These are phyloP conservation scores for Uronychia binucleata DNA, from an alignment of 73 alveolate genomes.

Conservation along the genomic window DNA sequence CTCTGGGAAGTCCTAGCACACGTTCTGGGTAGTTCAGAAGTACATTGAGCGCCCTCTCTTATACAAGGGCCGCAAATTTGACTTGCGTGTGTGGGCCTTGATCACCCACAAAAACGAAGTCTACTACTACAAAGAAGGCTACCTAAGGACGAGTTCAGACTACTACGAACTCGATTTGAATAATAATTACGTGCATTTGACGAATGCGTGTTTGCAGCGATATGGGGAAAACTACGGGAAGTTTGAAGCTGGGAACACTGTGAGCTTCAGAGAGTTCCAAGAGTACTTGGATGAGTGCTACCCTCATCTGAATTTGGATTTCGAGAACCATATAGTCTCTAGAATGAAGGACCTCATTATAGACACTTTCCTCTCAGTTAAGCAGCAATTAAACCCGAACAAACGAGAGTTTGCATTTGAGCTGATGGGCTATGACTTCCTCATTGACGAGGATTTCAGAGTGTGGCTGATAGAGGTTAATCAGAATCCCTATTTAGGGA, in stretches of 20 bases:
- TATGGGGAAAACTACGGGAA: constrained; percentile 66
- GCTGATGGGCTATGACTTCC: constrained; percentile 81
- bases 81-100: constrained; percentile 86
- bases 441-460: constrained; percentile 76
- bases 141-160: constrained; percentile 59
- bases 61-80: constrained; percentile 85
- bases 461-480: constrained; percentile 80
- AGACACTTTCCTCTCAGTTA: constrained; percentile 27
- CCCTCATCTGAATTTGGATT: too few species aligned
- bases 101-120: constrained; percentile 65
- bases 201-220: constrained; percentile 83
- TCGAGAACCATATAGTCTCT: constrained; percentile 32
- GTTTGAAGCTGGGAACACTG: constrained; percentile 84
- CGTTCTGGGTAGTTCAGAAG: constrained; percentile 75
- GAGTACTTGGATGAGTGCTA: constrained; percentile 43
- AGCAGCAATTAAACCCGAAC: constrained; percentile 55
- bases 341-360: constrained; percentile 50
- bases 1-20: too few species aligned
- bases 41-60: constrained; percentile 85
- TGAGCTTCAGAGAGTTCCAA: constrained; percentile 73
- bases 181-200: constrained; percentile 79
- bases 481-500: constrained; percentile 74
- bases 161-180: constrained; percentile 51
- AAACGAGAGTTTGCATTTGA: constrained; percentile 66
- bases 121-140: constrained; percentile 53